A percentile compares a stretch with the other conserved stretches of the same genome.
Conservation (phyloP, 495 filamentous ascomycete genomes). For the Diplogelasinospora grovesii region DNA sequence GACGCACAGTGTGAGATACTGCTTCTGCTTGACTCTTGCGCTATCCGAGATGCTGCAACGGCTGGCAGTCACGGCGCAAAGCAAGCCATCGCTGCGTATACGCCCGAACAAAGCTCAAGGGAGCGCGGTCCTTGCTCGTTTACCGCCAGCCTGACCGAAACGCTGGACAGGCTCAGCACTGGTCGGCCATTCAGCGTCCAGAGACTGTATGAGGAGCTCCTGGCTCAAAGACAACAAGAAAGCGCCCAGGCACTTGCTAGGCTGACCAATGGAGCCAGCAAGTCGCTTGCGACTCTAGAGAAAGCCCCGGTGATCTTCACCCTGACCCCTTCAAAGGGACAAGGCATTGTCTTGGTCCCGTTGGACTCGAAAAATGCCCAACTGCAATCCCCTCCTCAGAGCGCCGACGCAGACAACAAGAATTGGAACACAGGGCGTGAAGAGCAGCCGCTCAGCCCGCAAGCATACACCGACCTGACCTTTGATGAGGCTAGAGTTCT, state of each 20-base stretch:
- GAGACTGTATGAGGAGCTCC: conserved; percentile 44
- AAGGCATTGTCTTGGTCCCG: conserved; percentile 40
- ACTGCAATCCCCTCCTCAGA: conserved; percentile 34
- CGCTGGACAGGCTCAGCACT: conserved; percentile 38
- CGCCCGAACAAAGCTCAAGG: conserved; percentile 38
- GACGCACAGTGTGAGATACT: conserved; percentile 45
- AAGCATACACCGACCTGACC: conserved; percentile 39
- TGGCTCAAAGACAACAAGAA: conserved; percentile 35
- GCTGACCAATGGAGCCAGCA: conserved; percentile 38
- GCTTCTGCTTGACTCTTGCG: conserved; percentile 42
- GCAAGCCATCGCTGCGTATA: conserved; percentile 49
- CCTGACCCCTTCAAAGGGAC: conserved; percentile 41
- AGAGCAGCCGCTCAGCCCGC: conserved; percentile 31
- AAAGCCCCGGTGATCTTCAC: conserved; percentile 42
- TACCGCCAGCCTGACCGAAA: conserved; percentile 41
- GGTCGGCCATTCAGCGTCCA: conserved; percentile 44
- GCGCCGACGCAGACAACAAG: conserved; percentile 30
- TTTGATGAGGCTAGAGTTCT: conserved; percentile 48
- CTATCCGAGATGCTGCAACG: conserved; percentile 33
- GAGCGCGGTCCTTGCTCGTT: conserved; percentile 44
- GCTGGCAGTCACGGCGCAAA: conserved; percentile 43
- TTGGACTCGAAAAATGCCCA: conserved; percentile 28
- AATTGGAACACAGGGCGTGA: conserved; percentile 25
- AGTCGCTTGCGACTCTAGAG: conserved; percentile 27
- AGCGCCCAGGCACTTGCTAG: conserved; percentile 28